A percentile compares a stretch with the other conserved stretches of the same genome.
These are phyloP conservation scores for Cordyceps militaris DNA, from an alignment of 2,329 filamentous ascomycete species.

Conservation along the genomic window DNA sequence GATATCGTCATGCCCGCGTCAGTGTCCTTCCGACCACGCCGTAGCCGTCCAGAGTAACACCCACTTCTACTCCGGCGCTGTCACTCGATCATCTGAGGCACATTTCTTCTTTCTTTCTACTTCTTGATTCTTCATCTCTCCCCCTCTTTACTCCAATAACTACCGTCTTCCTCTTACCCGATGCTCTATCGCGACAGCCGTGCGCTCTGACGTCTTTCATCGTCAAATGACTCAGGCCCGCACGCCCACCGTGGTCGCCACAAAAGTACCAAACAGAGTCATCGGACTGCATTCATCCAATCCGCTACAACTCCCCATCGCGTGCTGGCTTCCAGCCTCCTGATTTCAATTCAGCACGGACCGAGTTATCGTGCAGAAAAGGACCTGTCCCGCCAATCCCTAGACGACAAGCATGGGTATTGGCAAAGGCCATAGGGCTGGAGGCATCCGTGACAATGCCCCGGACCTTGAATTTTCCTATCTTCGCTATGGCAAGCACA, in stretches of 20 bases:
- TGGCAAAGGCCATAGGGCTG: slow-evolving; percentile 10
- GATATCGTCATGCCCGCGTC: not conserved
- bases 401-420: slow-evolving; percentile 1
- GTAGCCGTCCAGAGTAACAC: not conserved
- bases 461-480: slow-evolving; percentile 23
- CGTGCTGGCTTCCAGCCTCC: not conserved
- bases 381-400: not conserved
- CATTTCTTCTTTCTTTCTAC: not conserved
- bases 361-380: not conserved
- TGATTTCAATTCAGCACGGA: not conserved
- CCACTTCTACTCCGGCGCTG: not conserved
- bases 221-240: not conserved
- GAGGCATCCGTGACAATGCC: slow-evolving; percentile 10
- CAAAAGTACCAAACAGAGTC: not conserved
- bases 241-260: slow-evolving; percentile 3
- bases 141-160: too few relatives aligned
- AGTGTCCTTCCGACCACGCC: not conserved
- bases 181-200: not conserved
- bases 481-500: slow-evolving; percentile 32
- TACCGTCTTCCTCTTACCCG: not conserved
- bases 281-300: not conserved
- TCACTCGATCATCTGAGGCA: not conserved
- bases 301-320: not conserved
- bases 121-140: not conserved
- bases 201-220: not conserved